Evolutionary conservation across 1,284 basidiomycete genomes (phyloP), one percentile per base, ranked within the genome.

Genomic region (Trichosporon inkin): DNA sequence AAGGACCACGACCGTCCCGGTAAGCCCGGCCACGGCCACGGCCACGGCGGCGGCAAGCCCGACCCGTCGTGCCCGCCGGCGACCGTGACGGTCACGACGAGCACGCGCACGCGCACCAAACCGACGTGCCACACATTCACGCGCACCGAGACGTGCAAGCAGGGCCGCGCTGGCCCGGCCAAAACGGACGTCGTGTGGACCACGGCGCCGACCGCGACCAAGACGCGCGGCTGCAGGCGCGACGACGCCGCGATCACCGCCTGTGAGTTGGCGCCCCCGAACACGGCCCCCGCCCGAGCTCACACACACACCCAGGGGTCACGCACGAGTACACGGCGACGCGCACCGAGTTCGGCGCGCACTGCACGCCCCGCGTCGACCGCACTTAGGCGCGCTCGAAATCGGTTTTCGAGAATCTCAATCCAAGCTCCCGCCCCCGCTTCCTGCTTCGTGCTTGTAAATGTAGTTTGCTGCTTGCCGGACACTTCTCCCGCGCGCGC

Each of bases 51-150:
- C 14, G 44, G 24, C 24, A 32, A 32, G 28, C 28, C 28, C 28
- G 44, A 49, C 13, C 38, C 55, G 1, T 61, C 59, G 22, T 61
- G 59, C 59, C 10, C 6, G 13, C 59, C 55, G 13, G 54, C 55
- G 14, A 57, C 55, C n/a, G 20, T 32, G 3, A 60, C 53, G 6
- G 28, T 44, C 34, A 37, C 41, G 8, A 17, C 28, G 17, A 14
- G 36, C 11, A 53, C 49, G 13, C 11, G 24, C n/a, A n/a, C 37
- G 11, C 39, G 7, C 28, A 28, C 24, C 39, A 32, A 20, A 13
- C 39, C 44, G 8, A 32, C 44, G 6, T 28, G 17, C 28, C 7
- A 19, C 17, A 55, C 54, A 2, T 8, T 40, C 1, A 55, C 54
- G 1, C 32, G 34, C 14, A 36, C 17, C 17, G 4, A 20, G 40